phyloP scores from a whole-genome alignment of 495 filamentous ascomycete genomes.

The Hypomontagnella monticulosa region DNA sequence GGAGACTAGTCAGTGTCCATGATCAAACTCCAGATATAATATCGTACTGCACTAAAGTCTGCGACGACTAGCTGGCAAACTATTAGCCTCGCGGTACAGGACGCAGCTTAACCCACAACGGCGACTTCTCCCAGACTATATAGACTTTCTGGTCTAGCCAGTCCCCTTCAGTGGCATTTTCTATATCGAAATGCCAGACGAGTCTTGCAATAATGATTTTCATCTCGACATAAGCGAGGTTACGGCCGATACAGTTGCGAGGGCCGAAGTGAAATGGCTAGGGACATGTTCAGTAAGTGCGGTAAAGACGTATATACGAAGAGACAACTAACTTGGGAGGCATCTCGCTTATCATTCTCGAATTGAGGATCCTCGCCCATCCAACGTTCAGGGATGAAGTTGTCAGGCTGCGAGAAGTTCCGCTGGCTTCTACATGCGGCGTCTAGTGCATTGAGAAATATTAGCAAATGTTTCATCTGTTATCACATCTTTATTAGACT shows the following conservation, averaged over 20 bases:
- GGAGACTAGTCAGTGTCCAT: too few relatives aligned
- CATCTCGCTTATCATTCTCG: conserved; percentile 57
- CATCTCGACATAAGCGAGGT: conserved; percentile 57
- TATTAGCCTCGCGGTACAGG: neutral
- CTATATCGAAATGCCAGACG: conserved; percentile 59
- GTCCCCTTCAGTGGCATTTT: conserved; percentile 43
- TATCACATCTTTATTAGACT: too few relatives aligned
- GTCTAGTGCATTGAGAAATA: conserved; percentile 2
- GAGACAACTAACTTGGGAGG: conserved; percentile 37
- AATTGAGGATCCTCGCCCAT: conserved; percentile 53
- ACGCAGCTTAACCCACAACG: conserved; percentile 14
- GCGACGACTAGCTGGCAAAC: too few relatives aligned
- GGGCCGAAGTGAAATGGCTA: conserved; percentile 64
- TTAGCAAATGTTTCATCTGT: too few relatives aligned
- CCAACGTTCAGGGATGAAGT: conserved; percentile 63
- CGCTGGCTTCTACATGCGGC: conserved; percentile 22
- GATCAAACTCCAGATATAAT: too few relatives aligned
- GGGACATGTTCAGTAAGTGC: too few relatives aligned
- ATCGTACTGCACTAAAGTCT: too few relatives aligned
- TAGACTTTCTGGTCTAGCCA: conserved; percentile 33
- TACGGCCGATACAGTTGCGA: conserved; percentile 66
- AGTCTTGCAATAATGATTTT: conserved; percentile 56
- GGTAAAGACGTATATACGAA: too few relatives aligned
- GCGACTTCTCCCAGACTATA: conserved; percentile 44
- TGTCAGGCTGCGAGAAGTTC: conserved; percentile 50